Conservation (phyloP, 768 basidiomycete species). For the Tylopilus vinaceipallidus region DNA sequence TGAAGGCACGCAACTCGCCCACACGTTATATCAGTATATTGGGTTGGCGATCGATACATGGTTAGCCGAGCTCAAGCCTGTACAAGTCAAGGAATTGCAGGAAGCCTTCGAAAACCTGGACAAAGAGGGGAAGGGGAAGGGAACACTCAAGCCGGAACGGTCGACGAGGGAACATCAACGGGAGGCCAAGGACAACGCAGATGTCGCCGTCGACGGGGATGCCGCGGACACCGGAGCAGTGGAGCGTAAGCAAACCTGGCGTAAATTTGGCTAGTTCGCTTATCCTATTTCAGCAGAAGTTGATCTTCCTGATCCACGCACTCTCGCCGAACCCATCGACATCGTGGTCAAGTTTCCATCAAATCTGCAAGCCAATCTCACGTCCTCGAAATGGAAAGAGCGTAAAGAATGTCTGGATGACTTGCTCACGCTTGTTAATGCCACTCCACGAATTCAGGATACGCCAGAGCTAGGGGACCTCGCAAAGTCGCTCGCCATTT, state of each 20-base stretch:
- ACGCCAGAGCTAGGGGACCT: slow-evolving; percentile 75
- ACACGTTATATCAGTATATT: slow-evolving; percentile 81
- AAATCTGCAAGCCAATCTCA: slow-evolving; percentile 68
- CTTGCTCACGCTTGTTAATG: slow-evolving; percentile 63
- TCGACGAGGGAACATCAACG: slow-evolving; percentile 74
- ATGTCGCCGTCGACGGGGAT: slow-evolving; percentile 34
- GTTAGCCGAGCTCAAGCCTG: slow-evolving; percentile 89
- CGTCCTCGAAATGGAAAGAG: slow-evolving; percentile 98
- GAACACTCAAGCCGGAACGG: slow-evolving; percentile 74
- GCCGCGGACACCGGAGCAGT: slow-evolving; percentile 45
- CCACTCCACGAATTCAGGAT: slow-evolving; percentile 77
- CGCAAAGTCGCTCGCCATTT: slow-evolving; percentile 69
- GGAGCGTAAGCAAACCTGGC: slow-evolving; percentile 42
- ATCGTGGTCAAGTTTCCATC: slow-evolving; percentile 74
- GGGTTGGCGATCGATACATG: slow-evolving; percentile 82
- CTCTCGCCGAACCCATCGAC: slow-evolving; percentile 78
- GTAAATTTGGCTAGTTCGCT: slow-evolving; percentile 2
- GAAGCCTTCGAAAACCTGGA: slow-evolving; percentile 86
- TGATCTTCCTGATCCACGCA: slow-evolving; percentile 69
- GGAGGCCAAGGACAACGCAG: slow-evolving; percentile 55
- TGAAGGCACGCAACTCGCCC: slow-evolving; percentile 79
- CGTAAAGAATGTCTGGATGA: slow-evolving; percentile 90
- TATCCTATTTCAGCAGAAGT: slow-evolving; percentile 36
- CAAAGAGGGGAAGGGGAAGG: slow-evolving; percentile 82
- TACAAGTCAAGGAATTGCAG: slow-evolving; percentile 94